Evolutionary conservation across 169 alveolate species (phyloP), one percentile per base, ranked within the genome.

Genomic region (Plasmodium gonderi): DNA sequence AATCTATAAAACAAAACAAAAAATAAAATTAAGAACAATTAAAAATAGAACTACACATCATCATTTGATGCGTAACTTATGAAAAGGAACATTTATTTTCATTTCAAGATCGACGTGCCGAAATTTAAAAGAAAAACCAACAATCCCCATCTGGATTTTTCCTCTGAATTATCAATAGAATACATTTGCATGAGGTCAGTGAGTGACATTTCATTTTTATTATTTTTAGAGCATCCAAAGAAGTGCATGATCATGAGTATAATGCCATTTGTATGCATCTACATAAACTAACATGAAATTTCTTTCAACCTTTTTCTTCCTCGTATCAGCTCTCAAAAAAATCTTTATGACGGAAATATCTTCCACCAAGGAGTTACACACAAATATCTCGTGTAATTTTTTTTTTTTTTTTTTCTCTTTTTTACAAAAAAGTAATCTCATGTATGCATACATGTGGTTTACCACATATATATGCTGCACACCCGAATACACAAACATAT

Each of bases 331-430:
- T 87, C 93, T 36, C 79, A 87, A 23, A 87, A 76, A 42, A 49
- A 49, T 12, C 89, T 87, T 65, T 87, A 76, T 26, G 93, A 87
- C 68, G 93, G 93, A 74, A 75, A 49, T 7, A 33, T 20, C 72
- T 87, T 87, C 79, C 93, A 87, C 68, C 93, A 87, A 87, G 93
- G 93, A 51, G 93, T 87, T 64, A 87, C 93, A 40, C 89, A 74
- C 49, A 87, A 87, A 87, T 87, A 87, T 76, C 93, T 87, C 9
- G 54, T 87, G 93, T 87, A 87, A 87, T 76, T 3, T 31, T 33
- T 54, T 6, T 49, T 64, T 5, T 60, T 29, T 40, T 36, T 23
- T 80, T 29, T 40, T 80, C 67, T 60, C 68, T 76, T 23, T 14
- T 40, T 85, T 75, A 14, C 3, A n/a, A 29, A 31, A n/a, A 9